phyloP scores from a whole-genome alignment of 306 rosid species.

The Gastrolobium bilobum region DNA sequence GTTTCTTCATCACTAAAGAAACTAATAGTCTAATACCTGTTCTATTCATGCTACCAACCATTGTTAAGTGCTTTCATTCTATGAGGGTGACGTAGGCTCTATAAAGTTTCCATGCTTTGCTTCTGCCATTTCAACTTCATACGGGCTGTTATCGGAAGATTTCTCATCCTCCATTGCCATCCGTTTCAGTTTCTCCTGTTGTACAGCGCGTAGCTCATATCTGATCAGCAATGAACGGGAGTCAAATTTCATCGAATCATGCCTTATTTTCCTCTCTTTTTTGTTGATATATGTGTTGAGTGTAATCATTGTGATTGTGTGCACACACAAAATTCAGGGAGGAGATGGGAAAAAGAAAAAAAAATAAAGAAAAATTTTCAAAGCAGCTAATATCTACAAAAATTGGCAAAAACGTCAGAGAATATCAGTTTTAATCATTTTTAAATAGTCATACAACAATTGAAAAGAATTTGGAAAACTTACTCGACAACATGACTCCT shows the following conservation, averaged over 20 bases:
- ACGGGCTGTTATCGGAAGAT: constrained; percentile 55
- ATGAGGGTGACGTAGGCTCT: constrained; percentile 52
- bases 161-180: constrained; percentile 70
- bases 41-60: constrained; percentile 35
- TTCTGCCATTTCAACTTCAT: constrained; percentile 91
- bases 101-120: constrained; percentile 54
- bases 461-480: constrained; percentile 51
- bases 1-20: constrained; percentile 10
- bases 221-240: constrained; percentile 55
- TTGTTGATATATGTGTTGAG: not conserved
- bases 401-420: not conserved
- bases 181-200: constrained; percentile 63
- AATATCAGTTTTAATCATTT: not conserved
- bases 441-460: constrained; percentile 20
- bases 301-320: constrained; percentile 30
- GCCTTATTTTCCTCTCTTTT: constrained; percentile 8
- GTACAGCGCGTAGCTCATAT: constrained; percentile 80
- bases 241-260: constrained; percentile 23
- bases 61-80: constrained; percentile 42
- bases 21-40: constrained; percentile 31
- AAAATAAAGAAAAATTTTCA: constrained; percentile 10
- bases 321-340: not conserved
- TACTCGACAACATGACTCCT: constrained; percentile 77
- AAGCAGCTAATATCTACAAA: constrained; percentile 18
- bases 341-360: not conserved